phyloP scores from a whole-genome alignment of 257 asterid species.

The Ligustrum vulgare region DNA sequence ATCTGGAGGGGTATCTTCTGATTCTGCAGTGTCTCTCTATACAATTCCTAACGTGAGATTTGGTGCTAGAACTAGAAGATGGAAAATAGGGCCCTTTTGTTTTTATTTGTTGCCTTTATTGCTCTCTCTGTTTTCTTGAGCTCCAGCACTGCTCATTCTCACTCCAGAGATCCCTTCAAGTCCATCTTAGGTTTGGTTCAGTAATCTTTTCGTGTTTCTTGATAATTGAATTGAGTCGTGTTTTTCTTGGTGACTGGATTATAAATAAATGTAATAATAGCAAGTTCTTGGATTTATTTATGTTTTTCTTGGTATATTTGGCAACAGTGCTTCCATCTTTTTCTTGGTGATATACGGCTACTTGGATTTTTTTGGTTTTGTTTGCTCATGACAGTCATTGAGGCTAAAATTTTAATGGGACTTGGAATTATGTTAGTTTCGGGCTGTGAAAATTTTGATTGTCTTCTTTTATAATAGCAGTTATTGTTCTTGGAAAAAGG shows the following conservation, averaged over 20 bases:
- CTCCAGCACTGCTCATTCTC: conserved; percentile 39
- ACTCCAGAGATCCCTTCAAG: conserved; percentile 48
- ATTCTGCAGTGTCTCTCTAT: conserved; percentile 31
- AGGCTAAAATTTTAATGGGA: conserved; percentile 15
- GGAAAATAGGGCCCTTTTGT: conserved; percentile 40
- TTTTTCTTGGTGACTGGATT: conserved; percentile 15
- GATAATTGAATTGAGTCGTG: conserved; percentile 19
- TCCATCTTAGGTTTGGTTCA: conserved; percentile 53
- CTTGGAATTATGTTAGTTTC: not conserved
- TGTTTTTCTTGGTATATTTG: conserved; percentile 9
- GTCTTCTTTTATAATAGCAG: not conserved
- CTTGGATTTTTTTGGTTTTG: not conserved
- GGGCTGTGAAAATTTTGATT: not conserved
- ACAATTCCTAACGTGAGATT: conserved; percentile 48
- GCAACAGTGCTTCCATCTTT: conserved; percentile 30
- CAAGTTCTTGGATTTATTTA: not conserved
- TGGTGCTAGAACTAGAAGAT: conserved; percentile 31
- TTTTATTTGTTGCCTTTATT: conserved; percentile 27
- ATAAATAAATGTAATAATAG: not conserved
- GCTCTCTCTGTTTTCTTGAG: conserved; percentile 41
- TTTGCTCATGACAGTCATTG: not conserved
- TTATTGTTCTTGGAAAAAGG: too few relatives aligned
- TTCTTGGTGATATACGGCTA: conserved; percentile 8
- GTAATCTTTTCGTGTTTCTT: conserved; percentile 1
- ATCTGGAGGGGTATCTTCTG: conserved; percentile 28